Conservation (phyloP, 768 basidiomycete species). For the Mycena belliarum region DNA sequence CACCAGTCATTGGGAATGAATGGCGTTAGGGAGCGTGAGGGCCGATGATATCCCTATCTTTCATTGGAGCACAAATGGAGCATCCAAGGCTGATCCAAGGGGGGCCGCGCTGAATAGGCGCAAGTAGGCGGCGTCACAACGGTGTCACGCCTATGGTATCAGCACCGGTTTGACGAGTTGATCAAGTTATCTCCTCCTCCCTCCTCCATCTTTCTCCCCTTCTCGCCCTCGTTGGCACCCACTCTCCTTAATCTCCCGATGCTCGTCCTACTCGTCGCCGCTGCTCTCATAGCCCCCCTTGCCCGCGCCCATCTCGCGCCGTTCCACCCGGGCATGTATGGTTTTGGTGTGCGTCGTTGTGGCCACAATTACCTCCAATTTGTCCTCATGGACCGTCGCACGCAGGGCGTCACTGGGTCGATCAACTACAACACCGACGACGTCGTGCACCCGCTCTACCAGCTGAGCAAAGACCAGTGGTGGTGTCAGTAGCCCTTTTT, state of each 20-base stretch:
- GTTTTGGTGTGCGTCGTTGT: conserved; percentile 38
- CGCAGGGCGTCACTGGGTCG: conserved; percentile 31
- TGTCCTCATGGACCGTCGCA: background rate
- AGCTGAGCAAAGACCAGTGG: conserved; percentile 41
- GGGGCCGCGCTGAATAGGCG: no score
- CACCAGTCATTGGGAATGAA: no score
- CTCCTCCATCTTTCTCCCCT: background rate
- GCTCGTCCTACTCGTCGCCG: conserved; percentile 14
- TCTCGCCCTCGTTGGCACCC: conserved; percentile 8
- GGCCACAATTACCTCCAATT: background rate
- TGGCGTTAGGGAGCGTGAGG: no score
- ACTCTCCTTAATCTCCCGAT: conserved; percentile 15
- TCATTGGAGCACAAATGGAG: no score
- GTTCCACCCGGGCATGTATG: conserved; percentile 47
- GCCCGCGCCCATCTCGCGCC: conserved; percentile 44
- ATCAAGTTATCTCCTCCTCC: background rate
- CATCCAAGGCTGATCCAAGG: no score
- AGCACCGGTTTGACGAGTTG: background rate
- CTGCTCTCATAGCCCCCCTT: conserved; percentile 12
- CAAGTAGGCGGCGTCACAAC: background rate
- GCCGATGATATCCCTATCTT: no score
- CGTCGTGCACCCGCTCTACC: conserved; percentile 45
- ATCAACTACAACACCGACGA: conserved; percentile 40
- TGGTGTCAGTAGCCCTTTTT: conserved; percentile 40
- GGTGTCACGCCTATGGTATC: background rate